Percentiles rank a stretch among this genome's conserved stretches.
These are phyloP conservation scores for Rhodotorula sp. DNA, from an alignment of 1,284 basidiomycete species.

Conservation along the genomic window DNA sequence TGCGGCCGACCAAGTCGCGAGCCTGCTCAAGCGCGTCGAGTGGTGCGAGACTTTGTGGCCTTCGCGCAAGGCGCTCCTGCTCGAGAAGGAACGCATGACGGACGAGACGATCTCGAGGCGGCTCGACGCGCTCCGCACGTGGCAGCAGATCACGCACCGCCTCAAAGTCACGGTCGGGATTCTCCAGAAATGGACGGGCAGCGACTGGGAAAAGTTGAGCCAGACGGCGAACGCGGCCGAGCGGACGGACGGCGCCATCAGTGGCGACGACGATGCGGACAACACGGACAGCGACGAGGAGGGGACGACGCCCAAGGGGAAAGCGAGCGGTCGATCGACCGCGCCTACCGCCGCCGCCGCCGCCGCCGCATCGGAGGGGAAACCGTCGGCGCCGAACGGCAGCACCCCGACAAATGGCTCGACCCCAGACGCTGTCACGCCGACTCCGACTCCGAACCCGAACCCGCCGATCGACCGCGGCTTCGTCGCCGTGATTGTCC, in stretches of 20 bases:
- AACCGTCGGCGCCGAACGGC: neutral
- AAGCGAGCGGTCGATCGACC: neutral
- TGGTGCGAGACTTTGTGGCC: constrained; percentile 85
- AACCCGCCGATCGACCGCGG: constrained; percentile 23
- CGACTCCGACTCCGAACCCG: neutral
- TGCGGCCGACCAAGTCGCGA: constrained; percentile 41
- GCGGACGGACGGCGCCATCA: neutral
- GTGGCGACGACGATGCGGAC: neutral
- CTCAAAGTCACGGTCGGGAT: constrained; percentile 73
- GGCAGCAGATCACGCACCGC: constrained; percentile 77
- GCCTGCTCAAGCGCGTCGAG: constrained; percentile 62
- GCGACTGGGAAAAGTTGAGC: constrained; percentile 54
- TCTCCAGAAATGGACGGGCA: constrained; percentile 86
- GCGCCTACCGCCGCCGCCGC: neutral
- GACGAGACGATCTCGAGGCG: constrained; percentile 69
- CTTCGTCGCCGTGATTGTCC: constrained; percentile 91
- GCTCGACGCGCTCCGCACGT: constrained; percentile 81
- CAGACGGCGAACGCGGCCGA: constrained; percentile 12
- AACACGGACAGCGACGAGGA: neutral
- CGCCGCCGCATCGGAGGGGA: neutral
- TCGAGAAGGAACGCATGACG: constrained; percentile 70
- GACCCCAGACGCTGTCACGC: neutral
- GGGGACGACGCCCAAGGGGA: neutral
- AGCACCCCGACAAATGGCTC: neutral
- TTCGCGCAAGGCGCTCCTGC: constrained; percentile 70